A percentile compares a stretch with the other conserved stretches of the same genome.
These are phyloP conservation scores for Pichia pseudocactophila DNA, from an alignment of 805 yeast species.

Conservation along the genomic window DNA sequence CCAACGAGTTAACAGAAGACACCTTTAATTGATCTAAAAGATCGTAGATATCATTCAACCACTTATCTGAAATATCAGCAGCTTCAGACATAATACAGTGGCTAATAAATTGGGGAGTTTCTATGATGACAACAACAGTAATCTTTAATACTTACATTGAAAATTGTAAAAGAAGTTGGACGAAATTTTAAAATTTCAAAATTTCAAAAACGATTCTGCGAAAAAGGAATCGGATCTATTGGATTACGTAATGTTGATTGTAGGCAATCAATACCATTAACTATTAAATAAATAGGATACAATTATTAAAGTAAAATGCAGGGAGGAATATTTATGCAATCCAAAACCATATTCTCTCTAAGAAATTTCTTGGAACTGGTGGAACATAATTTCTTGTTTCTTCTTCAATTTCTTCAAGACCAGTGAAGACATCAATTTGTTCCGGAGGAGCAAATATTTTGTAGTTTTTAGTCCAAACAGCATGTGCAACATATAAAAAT, in stretches of 20 bases:
- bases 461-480: conserved; percentile 36
- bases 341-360: conserved; percentile 45
- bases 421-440: conserved; percentile 52
- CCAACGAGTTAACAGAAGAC: conserved; percentile 32
- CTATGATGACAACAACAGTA: no score
- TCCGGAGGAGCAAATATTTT: conserved; percentile 42
- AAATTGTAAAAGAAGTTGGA: no score
- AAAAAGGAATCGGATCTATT: no score
- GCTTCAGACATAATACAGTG: conserved; percentile 7
- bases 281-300: not conserved
- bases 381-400: conserved; percentile 28
- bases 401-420: conserved; percentile 51
- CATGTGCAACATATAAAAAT: conserved; percentile 50
- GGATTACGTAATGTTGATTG: no score
- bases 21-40: conserved; percentile 13
- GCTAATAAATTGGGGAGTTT: no score
- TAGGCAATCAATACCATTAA: no score
- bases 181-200: no score
- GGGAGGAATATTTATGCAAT: conserved; percentile 19
- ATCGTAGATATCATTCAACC: conserved; percentile 13
- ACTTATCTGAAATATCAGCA: conserved; percentile 2
- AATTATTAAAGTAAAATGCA: not conserved
- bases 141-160: no score
- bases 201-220: no score
- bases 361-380: conserved; percentile 29